Base-by-base conservation (phyloP, 805 yeast genomes). In the Ogataea nakhonphanomensis region DNA sequence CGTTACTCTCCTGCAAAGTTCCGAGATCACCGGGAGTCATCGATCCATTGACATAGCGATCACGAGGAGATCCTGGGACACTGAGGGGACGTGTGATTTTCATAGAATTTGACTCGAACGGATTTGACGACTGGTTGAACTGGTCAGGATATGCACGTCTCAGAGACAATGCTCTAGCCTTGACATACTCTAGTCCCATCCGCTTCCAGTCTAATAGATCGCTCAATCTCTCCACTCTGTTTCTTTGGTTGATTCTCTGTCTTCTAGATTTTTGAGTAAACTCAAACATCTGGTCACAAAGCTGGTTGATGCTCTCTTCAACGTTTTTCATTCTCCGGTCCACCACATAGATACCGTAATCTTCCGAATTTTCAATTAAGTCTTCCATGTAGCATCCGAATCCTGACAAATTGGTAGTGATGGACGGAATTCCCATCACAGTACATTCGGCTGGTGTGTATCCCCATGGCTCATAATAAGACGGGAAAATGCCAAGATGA, bases 301-400 rank as follows among this genome's bases (percentile, higher is more conserved):
- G 74, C 67, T 91, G 98, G 62, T 88, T 81, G 57, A 91, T 89
- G 21, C 95, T 82, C 59, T 91, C 98, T 55, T 91, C 96, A 31
- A 91, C 91, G 2, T 87, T 79, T 67, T 89, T 87, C 74, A 82
- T 74, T 61, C 97, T 81, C 61, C 99, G 79, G 65, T 91, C 99
- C 37, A 91, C 97, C 51, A 91, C 87, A 67, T 93, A 93, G 57
- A 91, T 93, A 59, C 99, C 99, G 58, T 93, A 93, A 66, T 93
- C 98, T 45, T 84, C 76, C 13, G 97, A 84, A 55, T 87, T 86
- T 61, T 91, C 97, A 61, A 91, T 91, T 49, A 91, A 73, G 62
- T 91, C 97, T 66, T 91, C 99, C 98, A 91, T 91, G 68, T 91
- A 91, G 51, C 98, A 95, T 35, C 99, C 99, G 60, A 91, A 91